Conservation (phyloP, 768 basidiomycete species). For the Exidia glandulosa region DNA sequence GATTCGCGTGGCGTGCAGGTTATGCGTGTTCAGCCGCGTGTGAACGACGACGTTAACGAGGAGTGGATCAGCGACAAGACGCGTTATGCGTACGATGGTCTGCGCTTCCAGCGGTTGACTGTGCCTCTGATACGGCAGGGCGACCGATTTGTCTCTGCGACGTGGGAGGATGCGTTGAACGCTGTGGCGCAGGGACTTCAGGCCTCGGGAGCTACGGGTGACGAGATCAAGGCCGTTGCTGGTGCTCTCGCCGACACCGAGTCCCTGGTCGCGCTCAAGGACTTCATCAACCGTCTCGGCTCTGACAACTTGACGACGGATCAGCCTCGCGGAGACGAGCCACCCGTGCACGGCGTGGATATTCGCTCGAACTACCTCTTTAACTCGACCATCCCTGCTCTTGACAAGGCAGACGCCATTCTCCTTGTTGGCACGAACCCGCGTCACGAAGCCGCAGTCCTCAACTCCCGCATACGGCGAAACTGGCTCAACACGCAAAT, state of each 20-base stretch:
- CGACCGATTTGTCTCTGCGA: conserved; percentile 81
- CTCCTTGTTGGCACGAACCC: conserved; percentile 95
- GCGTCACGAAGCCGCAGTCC: conserved; percentile 90
- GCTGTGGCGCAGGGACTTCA: conserved; percentile 70
- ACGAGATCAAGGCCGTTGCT: conserved; percentile 93
- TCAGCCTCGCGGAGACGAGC: conserved; percentile 49
- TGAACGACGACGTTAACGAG: conserved; percentile 97
- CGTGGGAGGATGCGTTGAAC: conserved; percentile 83
- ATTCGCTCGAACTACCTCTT: conserved; percentile 94
- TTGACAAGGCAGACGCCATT: conserved; percentile 86
- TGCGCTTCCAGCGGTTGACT: conserved; percentile 90
- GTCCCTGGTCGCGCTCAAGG: conserved; percentile 85
- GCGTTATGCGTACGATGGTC: conserved; percentile 90
- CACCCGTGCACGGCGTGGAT: conserved; percentile 75
- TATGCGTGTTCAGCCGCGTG: conserved; percentile 93
- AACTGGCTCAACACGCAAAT: conserved; percentile 81
- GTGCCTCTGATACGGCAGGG: conserved; percentile 82
- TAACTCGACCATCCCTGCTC: conserved; percentile 82
- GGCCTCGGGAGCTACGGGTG: conserved; percentile 67
- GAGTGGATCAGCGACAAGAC: conserved; percentile 99
- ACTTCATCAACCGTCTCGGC: conserved; percentile 83
- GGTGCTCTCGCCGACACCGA: conserved; percentile 93
- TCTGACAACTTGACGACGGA: conserved; percentile 90
- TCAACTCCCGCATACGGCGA: conserved; percentile 95
- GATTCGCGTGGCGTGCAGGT: conserved; percentile 93